Conservation (phyloP, 495 filamentous ascomycete genomes). For the Talaromyces proteolyticus region DNA sequence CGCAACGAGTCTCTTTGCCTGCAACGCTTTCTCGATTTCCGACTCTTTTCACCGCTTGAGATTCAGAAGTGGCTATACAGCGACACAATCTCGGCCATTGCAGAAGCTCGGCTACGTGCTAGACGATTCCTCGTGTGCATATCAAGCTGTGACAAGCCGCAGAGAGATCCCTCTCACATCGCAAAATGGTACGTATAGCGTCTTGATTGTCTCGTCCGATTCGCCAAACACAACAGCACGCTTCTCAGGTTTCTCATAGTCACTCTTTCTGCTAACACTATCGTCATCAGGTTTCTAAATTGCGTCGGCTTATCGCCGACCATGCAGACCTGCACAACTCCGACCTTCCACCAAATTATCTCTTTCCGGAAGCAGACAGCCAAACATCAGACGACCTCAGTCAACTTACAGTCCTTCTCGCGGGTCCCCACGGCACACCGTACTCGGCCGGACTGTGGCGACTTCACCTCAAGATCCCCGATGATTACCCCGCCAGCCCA, state of each 20-base stretch:
- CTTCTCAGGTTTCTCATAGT: not conserved
- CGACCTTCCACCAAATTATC: constrained; percentile 61
- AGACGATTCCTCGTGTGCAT: too few species aligned
- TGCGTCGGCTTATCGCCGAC: constrained; percentile 62
- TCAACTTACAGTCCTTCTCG: constrained; percentile 52
- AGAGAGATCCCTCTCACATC: not conserved
- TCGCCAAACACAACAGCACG: too few species aligned
- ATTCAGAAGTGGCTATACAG: too few species aligned
- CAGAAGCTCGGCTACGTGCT: too few species aligned
- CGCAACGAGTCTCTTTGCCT: too few species aligned
- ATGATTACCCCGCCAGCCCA: constrained; percentile 57
- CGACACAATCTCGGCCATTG: too few species aligned
- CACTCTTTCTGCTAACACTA: constrained; percentile 1
- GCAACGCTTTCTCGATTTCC: too few species aligned
- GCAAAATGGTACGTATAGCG: not conserved
- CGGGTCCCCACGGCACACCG: constrained; percentile 59
- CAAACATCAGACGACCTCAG: constrained; percentile 50
- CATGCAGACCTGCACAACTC: constrained; percentile 53
- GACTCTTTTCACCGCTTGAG: too few species aligned
- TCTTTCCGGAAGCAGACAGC: constrained; percentile 40
- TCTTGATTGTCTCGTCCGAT: not conserved
- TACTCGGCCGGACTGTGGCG: constrained; percentile 56
- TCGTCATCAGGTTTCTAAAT: constrained; percentile 31
- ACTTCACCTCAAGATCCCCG: constrained; percentile 57
- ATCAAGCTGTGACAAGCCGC: not conserved